Percentiles rank a stretch among this genome's conserved stretches.
Evolutionary conservation across 352 stramenopile genomes (phyloP).

Genomic region (Phytophthora sojae): DNA sequence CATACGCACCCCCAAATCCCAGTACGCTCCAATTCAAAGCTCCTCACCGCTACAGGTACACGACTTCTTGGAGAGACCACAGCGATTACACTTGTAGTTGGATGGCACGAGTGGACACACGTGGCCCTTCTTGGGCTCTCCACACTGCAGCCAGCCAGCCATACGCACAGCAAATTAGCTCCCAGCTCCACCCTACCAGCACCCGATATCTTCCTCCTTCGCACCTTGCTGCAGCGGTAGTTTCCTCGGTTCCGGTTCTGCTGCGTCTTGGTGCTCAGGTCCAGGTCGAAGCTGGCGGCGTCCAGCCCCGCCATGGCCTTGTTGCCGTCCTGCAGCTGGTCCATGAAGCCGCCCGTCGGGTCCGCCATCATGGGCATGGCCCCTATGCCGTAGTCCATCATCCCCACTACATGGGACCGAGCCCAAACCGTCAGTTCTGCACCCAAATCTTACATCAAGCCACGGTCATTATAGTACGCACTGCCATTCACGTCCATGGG

Average conservation of each 20-base stretch:
- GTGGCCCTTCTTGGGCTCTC: constrained; percentile 88
- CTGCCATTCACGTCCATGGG: constrained; percentile 43
- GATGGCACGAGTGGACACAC: constrained; percentile 84
- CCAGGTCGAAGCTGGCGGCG: constrained; percentile 43
- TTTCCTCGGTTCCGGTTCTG: constrained; percentile 87
- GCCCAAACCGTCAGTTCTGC: constrained; percentile 5
- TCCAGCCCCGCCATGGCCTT: constrained; percentile 29
- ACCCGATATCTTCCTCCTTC: background rate
- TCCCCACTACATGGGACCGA: constrained; percentile 44
- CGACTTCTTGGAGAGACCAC: constrained; percentile 77
- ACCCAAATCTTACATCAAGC: background rate
- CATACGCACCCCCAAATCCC: background rate
- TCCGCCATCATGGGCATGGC: constrained; percentile 54
- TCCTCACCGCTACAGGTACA: constrained; percentile 72
- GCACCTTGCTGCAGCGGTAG: constrained; percentile 87
- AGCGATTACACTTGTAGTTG: constrained; percentile 86
- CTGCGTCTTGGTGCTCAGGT: constrained; percentile 58
- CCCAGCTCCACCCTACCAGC: background rate
- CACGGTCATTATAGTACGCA: constrained; percentile 17
- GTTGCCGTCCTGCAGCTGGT: constrained; percentile 59
- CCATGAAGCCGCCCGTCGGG: constrained; percentile 53
- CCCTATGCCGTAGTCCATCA: constrained; percentile 66
- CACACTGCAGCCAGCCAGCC: constrained; percentile 49
- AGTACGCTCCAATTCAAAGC: background rate
- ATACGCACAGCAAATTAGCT: background rate